Base-by-base conservation (phyloP, 225 moss, liverwort and hornwort species). In the Climacium dendroides region DNA sequence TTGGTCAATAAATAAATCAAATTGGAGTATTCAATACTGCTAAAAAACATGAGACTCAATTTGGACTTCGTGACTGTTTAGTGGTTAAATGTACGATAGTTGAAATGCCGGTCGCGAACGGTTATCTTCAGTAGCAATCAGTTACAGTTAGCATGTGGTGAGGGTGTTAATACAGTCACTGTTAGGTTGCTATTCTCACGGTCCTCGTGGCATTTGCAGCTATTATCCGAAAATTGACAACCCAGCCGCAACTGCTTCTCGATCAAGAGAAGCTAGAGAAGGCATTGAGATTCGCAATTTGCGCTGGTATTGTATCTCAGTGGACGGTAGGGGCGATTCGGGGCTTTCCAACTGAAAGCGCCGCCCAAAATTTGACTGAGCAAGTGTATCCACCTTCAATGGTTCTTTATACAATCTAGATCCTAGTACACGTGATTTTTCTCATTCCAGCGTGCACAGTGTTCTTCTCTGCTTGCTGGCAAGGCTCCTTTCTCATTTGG, bases 301-400 rank as follows among this genome's bases (percentile, higher is more conserved):
- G 98, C 88, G 96, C 96, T 72, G 98, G 98, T 60, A 96, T 99
- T 74, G 88, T 95, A 58, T 92, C 98, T 64, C 97, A 99, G 92
- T 97, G 98, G 97, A 97, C 95, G 4, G 81, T 94, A 67, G 98
- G 98, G 88, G 98, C 96, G 37, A 94, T 99, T 80, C 93, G 92
- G 73, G 96, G 98, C 85, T 96, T 95, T 92, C 98, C 98, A 61
- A 94, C 97, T 32, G 98, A 99, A 93, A 96, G 96, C 85, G 97
- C 98, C 11, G 88, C 98, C 59, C 97, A 99, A 89, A 99, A 97
- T 87, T 80, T 99, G 89, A 97, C 97, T 72, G 97, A 97, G 78
- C 98, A 97, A 92, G 97, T 97, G 88, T 99, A 99, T 83, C 96
- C 96, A 79, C 94, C 93, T 67, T 90, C 95, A 55, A 99, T 99